phyloP scores from a whole-genome alignment of 2,329 filamentous ascomycete species.

The Calonectria honghensis region DNA sequence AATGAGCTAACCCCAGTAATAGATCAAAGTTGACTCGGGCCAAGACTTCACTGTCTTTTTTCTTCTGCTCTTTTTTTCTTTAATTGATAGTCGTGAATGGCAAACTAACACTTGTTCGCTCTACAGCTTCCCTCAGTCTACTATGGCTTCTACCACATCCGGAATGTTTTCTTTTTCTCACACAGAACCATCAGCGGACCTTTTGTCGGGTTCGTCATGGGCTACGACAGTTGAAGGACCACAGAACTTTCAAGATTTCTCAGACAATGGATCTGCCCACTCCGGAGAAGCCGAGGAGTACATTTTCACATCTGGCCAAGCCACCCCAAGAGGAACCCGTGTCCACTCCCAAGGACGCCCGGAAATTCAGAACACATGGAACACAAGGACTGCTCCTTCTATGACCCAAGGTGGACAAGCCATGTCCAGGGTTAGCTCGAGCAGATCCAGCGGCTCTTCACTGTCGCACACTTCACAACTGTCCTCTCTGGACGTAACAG shows the following conservation, averaged over 20 bases:
- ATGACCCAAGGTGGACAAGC: constrained; percentile 59
- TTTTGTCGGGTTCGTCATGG: constrained; percentile 73
- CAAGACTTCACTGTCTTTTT: constrained; percentile 55
- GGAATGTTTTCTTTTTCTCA: constrained; percentile 76
- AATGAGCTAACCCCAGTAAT: constrained; percentile 53
- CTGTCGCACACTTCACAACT: constrained; percentile 71
- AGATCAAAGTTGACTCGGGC: constrained; percentile 76
- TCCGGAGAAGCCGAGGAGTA: constrained; percentile 74
- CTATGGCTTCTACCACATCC: constrained; percentile 68
- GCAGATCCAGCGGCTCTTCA: constrained; percentile 64
- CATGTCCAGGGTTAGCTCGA: constrained; percentile 64
- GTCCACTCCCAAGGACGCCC: constrained; percentile 63
- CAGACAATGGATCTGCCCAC: constrained; percentile 69
- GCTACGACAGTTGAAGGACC: constrained; percentile 74
- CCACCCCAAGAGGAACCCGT: constrained; percentile 70
- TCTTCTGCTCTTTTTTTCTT: constrained; percentile 56
- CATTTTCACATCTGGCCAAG: constrained; percentile 73
- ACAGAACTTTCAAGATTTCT: constrained; percentile 76
- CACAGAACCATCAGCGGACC: constrained; percentile 75
- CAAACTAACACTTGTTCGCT: constrained; percentile 76
- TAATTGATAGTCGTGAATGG: constrained; percentile 66
- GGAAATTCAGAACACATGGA: constrained; percentile 70
- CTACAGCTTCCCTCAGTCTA: constrained; percentile 73
- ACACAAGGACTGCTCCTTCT: constrained; percentile 60
- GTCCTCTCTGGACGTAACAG: constrained; percentile 72